Evolutionary conservation across 495 filamentous ascomycete species (phyloP), one percentile per base, ranked within the genome.

Genomic region (Bathelium albidoporum): DNA sequence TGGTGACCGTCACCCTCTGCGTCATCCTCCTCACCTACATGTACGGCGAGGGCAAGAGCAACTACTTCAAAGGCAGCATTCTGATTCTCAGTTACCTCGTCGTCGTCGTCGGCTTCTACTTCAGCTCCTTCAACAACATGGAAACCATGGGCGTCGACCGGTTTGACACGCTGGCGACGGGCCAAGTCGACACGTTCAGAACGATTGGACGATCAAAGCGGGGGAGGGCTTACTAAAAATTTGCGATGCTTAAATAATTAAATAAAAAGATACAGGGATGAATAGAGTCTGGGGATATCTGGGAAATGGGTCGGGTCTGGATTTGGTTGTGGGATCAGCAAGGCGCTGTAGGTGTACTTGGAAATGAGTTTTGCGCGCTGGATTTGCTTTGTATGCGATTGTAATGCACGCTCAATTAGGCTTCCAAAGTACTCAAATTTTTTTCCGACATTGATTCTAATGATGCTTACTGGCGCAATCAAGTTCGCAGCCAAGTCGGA

Each of bases 21-120:
- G 93, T 99, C 34, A 97, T 99, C 80, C 78, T 99, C 41, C 82
- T 99, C 43, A 95, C 90, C 61, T 96, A 97, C 75, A 93, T 99
- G 80, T 95, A 97, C 65, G 92, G 95, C 64, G 94, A 99, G 76
- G 94, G 94, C 58, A 99, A 99, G 82, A 90, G 88, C 76, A 91
- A 91, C 73, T 91, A 91, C 75, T 91, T 91, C 83, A 91, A 90
- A 72, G 94, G 94, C 58, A 95, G 90, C 64, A 95, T 97, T 68
- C 82, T 99, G 59, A 84, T 97, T 63, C 80, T 99, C 31, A 93
- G 88, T 52, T 99, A 99, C 73, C 74, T 97, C 26, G 95, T 97
- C 44, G 89, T 99, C 28, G 77, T 96, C 24, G 82, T 91, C 32
- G 94, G 94, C 1, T 99, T 94, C 76, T 97, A 91, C 74, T 86